Evolutionary conservation across 768 basidiomycete species (phyloP), one percentile per base, ranked within the genome.

Genomic region (Rhizopogon rudus): DNA sequence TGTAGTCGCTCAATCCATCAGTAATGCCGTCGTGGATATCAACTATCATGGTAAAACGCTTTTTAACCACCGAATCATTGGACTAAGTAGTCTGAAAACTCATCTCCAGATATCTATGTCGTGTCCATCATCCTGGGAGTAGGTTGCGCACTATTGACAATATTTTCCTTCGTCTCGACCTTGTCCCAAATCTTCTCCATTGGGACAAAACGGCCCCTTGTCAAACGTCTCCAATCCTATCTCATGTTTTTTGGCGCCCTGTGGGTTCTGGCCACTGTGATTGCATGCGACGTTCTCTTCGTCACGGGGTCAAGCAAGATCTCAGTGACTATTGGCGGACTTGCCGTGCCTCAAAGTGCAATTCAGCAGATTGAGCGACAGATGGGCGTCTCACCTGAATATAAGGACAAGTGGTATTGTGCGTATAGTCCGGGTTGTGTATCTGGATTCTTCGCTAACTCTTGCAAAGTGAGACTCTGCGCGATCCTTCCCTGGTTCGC

Each of bases 401-500:
- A 82, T 60, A 71, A 66, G 35, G 52, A 76, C 16, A 72, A 77
- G 29, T 49, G 60, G 41, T 82, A 78, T 60, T 62, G 81, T 83
- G 63, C 58, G 79, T 76, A 17, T 14, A 29, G 44, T 17, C 12
- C 7, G n/a, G 16, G 3, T 31, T 31, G 44, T 5, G 14, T 37
- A 39, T 40, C 31, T 25, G 12, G 28, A 14, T 35, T 53, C 16
- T 55, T 57, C 50, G 14, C 44, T 46, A 54, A 51, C 40, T 14
- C 33, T 50, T 52, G 50, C 48, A 16, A 59, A 83, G 82, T 83
- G 56, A 67, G 69, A 45, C 67, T 76, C 28, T 64, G 76, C 22
- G 77, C 79, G 2, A 73, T 81, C 56, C 64, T 82, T 45, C 77
- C 79, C 1, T 84, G 82, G 82, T 67, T 81, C 60, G 65, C 79